Conservation (phyloP, 202 grass and related monocot species). For the Carex sylvatica region DNA sequence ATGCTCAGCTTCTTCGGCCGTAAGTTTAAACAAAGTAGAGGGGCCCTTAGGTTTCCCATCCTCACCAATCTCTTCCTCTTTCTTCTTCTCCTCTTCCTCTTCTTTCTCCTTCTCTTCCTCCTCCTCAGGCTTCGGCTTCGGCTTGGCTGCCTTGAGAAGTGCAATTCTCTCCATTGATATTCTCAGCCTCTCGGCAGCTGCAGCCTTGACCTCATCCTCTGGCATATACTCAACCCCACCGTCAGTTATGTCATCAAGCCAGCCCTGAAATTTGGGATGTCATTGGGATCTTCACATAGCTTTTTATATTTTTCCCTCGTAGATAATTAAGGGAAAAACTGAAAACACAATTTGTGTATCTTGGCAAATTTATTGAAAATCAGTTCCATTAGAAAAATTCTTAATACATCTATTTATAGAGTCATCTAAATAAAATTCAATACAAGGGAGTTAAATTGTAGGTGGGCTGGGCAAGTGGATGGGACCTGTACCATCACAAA, state of each 20-base stretch:
- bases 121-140: constrained; percentile 52
- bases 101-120: constrained; percentile 45
- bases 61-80: constrained; percentile 49
- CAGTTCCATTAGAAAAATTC: neutral
- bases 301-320: neutral
- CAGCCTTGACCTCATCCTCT: constrained; percentile 82
- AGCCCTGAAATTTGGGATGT: constrained; percentile 66
- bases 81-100: constrained; percentile 57
- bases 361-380: neutral
- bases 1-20: constrained; percentile 84
- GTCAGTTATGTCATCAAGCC: constrained; percentile 89
- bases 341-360: neutral
- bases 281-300: neutral
- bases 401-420: neutral
- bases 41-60: constrained; percentile 82
- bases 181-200: constrained; percentile 63
- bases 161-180: constrained; percentile 88
- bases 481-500: neutral
- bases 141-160: constrained; percentile 82
- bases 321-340: neutral
- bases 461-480: neutral
- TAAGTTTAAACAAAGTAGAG: constrained; percentile 75
- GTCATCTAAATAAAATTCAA: neutral
- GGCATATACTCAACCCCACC: constrained; percentile 85
- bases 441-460: neutral